phyloP scores from a whole-genome alignment of 768 basidiomycete genomes.

The Hypholoma sublateritium region DNA sequence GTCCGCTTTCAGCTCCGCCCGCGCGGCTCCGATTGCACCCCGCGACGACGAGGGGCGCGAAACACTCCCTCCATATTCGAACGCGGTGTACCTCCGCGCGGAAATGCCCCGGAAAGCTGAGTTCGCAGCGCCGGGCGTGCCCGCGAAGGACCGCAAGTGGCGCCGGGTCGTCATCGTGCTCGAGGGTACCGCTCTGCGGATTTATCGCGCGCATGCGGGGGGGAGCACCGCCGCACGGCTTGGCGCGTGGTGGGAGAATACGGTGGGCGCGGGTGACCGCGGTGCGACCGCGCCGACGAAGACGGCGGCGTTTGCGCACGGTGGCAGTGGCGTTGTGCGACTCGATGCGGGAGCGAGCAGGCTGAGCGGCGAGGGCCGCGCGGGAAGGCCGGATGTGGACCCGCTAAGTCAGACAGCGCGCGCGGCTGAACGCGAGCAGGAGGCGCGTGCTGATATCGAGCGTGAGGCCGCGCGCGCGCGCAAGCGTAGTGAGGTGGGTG shows the following conservation, averaged over 20 bases:
- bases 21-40: conserved; percentile 34
- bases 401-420: background rate
- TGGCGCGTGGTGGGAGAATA: conserved; percentile 78
- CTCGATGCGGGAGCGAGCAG: conserved; percentile 2
- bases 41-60: conserved; percentile 87
- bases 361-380: background rate
- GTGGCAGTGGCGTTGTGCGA: conserved; percentile 19
- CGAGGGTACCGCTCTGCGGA: conserved; percentile 86
- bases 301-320: conserved; percentile 23
- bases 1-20: conserved; percentile 18
- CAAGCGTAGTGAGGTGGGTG: conserved; percentile 20
- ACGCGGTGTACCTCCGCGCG: conserved; percentile 77
- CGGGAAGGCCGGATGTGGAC: conserved; percentile 3
- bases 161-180: conserved; percentile 83
- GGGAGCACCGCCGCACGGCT: conserved; percentile 35
- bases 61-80: conserved; percentile 77
- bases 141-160: conserved; percentile 93
- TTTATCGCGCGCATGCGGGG: conserved; percentile 61
- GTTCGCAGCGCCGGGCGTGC: conserved; percentile 80
- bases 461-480: conserved; percentile 17
- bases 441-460: conserved; percentile 19
- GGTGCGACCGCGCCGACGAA: conserved; percentile 14
- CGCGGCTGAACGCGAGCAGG: conserved; percentile 1
- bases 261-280: conserved; percentile 68
- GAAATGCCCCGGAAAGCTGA: conserved; percentile 92